Evolutionary conservation across 192 early-diverging fungal genomes (phyloP), one percentile per base, ranked within the genome.

Genomic region (Chytriomyces hyalinus): DNA sequence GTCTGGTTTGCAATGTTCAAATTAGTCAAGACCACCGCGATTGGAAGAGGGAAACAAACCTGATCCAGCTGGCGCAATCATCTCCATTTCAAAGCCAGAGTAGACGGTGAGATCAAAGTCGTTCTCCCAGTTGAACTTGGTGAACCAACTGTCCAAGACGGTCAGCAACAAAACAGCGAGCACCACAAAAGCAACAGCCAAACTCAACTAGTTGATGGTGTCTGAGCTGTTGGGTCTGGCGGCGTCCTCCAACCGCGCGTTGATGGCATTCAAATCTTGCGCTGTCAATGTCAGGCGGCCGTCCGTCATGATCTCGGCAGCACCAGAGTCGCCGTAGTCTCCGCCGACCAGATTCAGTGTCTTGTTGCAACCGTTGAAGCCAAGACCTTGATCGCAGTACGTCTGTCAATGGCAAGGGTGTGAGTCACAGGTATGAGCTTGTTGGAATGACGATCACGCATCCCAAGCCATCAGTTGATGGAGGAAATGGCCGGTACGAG

Each of bases 91-190:
- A 20, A 74, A 64, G 1, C 72, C 72, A 61, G 72, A 15, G 47
- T 64, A 74, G 6, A 61, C 61, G 11, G 72, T 74, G 57, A 74
- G 61, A 43, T 74, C 72, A 44, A 74, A 74, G 45, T 74, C 72
- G 61, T 74, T 74, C 10, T 22, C 28, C 72, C 72, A 74, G 72
- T 74, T 74, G 72, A 74, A 74, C 28, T 74, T 74, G 15, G 72
- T 47, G 61, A 64, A 74, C 72, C 72, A 74, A 61, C 50, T 53
- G 69, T 70, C 20, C 17, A 65, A 22, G n/a, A 13, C n/a, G 0
- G 2, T 36, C 36, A 36, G 36, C 1, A 65, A 57, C 15, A 4
- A 57, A 2, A 57, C 15, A 57, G 53, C 53, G 36, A 36, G 36
- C n/a, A 26, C 26, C 15, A 24, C 9, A 57, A 20, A 20, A 48